phyloP scores from a whole-genome alignment of 495 filamentous ascomycete species.

The Penicillium turbatum region DNA sequence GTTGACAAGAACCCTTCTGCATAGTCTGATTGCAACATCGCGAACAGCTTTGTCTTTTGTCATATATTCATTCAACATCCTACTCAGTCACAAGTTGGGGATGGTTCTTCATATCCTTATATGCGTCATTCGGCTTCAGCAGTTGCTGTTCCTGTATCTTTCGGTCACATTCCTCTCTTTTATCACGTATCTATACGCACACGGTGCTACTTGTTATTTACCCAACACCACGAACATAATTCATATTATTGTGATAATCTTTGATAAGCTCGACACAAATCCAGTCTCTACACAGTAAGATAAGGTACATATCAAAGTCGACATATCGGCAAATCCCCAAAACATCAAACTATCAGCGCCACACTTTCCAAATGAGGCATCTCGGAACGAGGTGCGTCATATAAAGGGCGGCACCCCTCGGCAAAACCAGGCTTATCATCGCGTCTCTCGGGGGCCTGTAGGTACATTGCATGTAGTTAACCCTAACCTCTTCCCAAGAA shows the following conservation, averaged over 20 bases:
- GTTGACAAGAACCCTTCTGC: slow-evolving; percentile 23
- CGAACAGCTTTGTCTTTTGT: not conserved
- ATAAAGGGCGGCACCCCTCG: not conserved
- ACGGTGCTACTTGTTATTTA: slow-evolving; percentile 1
- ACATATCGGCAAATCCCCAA: not conserved
- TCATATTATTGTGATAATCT: not conserved
- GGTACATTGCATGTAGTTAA: not conserved
- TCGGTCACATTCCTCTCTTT: not conserved
- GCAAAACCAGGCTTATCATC: not conserved
- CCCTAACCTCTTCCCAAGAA: not conserved
- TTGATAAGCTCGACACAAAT: not conserved
- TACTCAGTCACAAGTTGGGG: not conserved
- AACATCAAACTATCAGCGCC: too few relatives aligned
- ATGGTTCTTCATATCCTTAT: not conserved
- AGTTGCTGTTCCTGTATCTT: not conserved
- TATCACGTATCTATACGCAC: slow-evolving; percentile 5
- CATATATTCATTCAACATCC: not conserved
- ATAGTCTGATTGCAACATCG: slow-evolving; percentile 1
- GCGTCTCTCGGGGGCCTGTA: not conserved
- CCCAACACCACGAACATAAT: not conserved
- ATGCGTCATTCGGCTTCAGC: not conserved
- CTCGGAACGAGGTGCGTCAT: not conserved
- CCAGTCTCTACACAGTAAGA: too few relatives aligned
- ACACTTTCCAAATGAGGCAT: too few relatives aligned
- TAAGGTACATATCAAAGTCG: not conserved